Percentiles rank a stretch among this genome's conserved stretches.
These are phyloP conservation scores for Domatiomyces catenatus DNA, from an alignment of 2,329 filamentous ascomycete genomes.

Conservation along the genomic window DNA sequence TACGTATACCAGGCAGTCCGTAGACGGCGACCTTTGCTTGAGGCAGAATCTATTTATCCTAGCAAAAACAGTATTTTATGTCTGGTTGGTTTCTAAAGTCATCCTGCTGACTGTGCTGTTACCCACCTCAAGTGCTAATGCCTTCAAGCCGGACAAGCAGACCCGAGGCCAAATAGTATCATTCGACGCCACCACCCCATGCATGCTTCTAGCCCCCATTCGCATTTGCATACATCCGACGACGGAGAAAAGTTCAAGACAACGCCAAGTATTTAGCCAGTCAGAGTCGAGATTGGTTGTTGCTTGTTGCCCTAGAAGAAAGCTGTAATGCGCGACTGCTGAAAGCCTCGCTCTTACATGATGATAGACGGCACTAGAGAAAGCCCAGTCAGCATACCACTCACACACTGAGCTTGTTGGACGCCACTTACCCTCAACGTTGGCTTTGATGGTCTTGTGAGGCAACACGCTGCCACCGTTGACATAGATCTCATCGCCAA, in stretches of 20 bases:
- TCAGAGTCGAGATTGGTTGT: neutral
- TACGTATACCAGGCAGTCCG: too few species aligned
- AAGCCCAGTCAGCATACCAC: constrained; percentile 1
- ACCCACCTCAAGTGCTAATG: neutral
- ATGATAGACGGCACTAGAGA: constrained; percentile 32
- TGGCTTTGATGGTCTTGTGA: constrained; percentile 98
- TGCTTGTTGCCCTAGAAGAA: neutral
- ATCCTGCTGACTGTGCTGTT: neutral
- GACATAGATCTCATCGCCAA: constrained; percentile 96
- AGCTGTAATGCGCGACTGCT: neutral
- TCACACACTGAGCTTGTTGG: neutral
- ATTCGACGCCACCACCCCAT: neutral
- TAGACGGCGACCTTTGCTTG: neutral
- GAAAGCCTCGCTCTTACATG: constrained; percentile 25
- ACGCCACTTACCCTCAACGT: constrained; percentile 57
- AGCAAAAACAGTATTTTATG: neutral
- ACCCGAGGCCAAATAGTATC: neutral
- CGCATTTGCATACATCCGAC: neutral
- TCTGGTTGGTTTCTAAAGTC: neutral
- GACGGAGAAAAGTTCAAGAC: neutral
- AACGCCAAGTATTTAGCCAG: neutral
- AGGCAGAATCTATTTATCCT: neutral
- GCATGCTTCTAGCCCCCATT: neutral
- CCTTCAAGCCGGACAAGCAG: neutral
- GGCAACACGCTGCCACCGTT: constrained; percentile 91